Percentiles rank a stretch among this genome's conserved stretches.
phyloP scores from a whole-genome alignment of 2,329 filamentous ascomycete genomes.

The Huntiella decipiens region DNA sequence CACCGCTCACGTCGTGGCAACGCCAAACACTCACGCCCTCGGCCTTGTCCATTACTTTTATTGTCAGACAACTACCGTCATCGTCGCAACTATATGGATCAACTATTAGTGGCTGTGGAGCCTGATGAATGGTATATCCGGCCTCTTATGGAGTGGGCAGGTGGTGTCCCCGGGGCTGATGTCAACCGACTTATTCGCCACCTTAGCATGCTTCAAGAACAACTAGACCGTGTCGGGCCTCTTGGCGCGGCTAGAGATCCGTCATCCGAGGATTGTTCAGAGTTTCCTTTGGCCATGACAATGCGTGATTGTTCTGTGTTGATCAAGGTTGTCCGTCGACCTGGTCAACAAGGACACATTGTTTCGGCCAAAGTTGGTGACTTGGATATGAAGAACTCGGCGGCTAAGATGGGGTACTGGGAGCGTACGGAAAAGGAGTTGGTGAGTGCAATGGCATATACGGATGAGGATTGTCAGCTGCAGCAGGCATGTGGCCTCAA shows the following conservation, averaged over 20 bases:
- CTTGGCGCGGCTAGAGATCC: slow-evolving; percentile 23
- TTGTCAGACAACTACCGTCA: slow-evolving; percentile 19
- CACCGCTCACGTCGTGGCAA: slow-evolving; percentile 19
- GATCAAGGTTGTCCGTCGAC: slow-evolving; percentile 29
- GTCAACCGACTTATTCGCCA: slow-evolving; percentile 20
- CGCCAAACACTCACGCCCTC: slow-evolving; percentile 25
- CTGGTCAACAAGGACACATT: slow-evolving; percentile 12
- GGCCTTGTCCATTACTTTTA: slow-evolving; percentile 39
- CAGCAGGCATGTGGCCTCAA: slow-evolving; percentile 5
- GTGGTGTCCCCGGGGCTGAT: slow-evolving; percentile 2
- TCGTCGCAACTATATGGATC: slow-evolving; percentile 20
- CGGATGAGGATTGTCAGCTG: slow-evolving; percentile 15
- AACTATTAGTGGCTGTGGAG: slow-evolving; percentile 13
- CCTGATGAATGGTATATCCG: slow-evolving; percentile 11
- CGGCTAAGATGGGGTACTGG: slow-evolving; percentile 52
- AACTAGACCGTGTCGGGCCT: slow-evolving; percentile 25
- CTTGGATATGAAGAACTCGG: slow-evolving; percentile 55
- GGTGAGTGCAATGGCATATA: slow-evolving; percentile 51
- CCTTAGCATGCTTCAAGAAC: slow-evolving; percentile 21
- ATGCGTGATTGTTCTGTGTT: slow-evolving; percentile 63
- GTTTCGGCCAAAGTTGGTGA: slow-evolving; percentile 36
- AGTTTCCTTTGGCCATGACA: slow-evolving; percentile 57
- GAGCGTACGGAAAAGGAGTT: slow-evolving; percentile 40
- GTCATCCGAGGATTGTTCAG: slow-evolving; percentile 13
- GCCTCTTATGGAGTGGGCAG: slow-evolving; percentile 11